Evolutionary conservation across 2,329 filamentous ascomycete species (phyloP).

Genomic region (Venturiaceae sp.): DNA sequence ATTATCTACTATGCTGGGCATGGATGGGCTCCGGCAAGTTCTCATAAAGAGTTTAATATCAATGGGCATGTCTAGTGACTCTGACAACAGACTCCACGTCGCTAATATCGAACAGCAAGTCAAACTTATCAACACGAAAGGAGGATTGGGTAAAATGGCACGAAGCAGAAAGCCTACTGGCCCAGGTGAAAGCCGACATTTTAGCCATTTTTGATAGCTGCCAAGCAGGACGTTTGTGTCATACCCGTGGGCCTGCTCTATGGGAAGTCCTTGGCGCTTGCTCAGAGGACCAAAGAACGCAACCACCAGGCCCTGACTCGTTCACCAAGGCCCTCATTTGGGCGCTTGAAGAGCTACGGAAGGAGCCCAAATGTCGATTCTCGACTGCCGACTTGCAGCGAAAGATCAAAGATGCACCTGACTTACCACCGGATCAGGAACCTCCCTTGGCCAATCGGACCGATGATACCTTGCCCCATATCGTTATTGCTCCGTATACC

Average conservation of each 20-base stretch:
- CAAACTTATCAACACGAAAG: not conserved
- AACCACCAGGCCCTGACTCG: not conserved
- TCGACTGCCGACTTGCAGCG: not conserved
- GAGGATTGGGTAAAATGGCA: not conserved
- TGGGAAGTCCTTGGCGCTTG: slow-evolving; percentile 4
- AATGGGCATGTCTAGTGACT: not conserved
- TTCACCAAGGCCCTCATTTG: slow-evolving; percentile 7
- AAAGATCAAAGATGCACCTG: not conserved
- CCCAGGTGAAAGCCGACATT: not conserved
- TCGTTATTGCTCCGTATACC: not conserved
- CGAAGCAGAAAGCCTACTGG: not conserved
- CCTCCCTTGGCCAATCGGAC: not conserved
- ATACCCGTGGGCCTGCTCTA: not conserved
- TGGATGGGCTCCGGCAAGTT: not conserved
- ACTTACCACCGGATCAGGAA: not conserved
- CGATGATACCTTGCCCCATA: not conserved
- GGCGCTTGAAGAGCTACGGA: not conserved
- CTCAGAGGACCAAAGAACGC: not conserved
- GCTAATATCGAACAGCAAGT: not conserved
- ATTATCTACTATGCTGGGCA: slow-evolving; percentile 8
- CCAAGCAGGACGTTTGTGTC: not conserved
- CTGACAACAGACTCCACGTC: not conserved
- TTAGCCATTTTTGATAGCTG: slow-evolving; percentile 8
- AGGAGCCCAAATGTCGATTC: not conserved
- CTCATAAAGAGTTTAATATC: not conserved